Percentiles rank a stretch among this genome's conserved stretches.
These are phyloP conservation scores for Penicillium sp. DNA, from an alignment of 2,329 filamentous ascomycete genomes.

Conservation along the genomic window DNA sequence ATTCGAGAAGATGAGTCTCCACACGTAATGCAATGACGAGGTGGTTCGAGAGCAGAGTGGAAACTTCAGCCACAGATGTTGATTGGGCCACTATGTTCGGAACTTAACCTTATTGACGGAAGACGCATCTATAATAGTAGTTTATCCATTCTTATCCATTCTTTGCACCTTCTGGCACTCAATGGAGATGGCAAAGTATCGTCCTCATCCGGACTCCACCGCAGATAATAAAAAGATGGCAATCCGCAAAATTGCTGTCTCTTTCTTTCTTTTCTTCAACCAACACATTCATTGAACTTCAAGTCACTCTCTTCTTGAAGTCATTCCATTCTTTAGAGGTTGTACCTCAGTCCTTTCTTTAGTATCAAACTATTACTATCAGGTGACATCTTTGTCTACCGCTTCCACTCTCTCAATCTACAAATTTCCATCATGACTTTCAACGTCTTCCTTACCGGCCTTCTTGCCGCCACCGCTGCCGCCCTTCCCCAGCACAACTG, in stretches of 20 bases:
- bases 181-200: background rate
- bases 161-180: conserved; percentile 1
- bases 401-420: conserved; percentile 3
- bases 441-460: conserved; percentile 23
- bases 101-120: conserved; percentile 8
- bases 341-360: conserved; percentile 8
- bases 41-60: conserved; percentile 8
- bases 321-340: conserved; percentile 9
- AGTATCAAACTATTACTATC: background rate
- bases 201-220: conserved; percentile 5
- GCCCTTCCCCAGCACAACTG: conserved; percentile 15
- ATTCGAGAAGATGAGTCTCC: conserved; percentile 3
- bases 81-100: background rate
- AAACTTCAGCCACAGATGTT: background rate
- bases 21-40: conserved; percentile 4
- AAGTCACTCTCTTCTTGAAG: conserved; percentile 15
- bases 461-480: conserved; percentile 21
- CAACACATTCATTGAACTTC: conserved; percentile 14
- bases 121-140: conserved; percentile 9
- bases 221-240: background rate
- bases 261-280: conserved; percentile 1
- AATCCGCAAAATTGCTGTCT: background rate
- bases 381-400: conserved; percentile 2
- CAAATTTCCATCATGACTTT: conserved; percentile 14
- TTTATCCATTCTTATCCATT: background rate